Percentiles rank a stretch among this genome's conserved stretches.
Evolutionary conservation across 192 early-diverging fungal species (phyloP).

Genomic region (Rhizophagus prolifer): DNA sequence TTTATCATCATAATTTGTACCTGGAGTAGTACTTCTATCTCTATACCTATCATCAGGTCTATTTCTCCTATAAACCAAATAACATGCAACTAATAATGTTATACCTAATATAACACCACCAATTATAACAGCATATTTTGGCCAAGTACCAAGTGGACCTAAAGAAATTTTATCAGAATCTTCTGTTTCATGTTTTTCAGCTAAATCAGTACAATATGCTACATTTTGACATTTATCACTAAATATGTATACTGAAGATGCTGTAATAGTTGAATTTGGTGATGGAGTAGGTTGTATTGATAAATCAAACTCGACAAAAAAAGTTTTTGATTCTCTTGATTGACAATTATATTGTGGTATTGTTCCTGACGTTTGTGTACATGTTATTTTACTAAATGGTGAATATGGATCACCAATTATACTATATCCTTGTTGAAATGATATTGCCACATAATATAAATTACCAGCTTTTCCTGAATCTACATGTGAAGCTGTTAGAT

Average conservation of each 20-base stretch:
- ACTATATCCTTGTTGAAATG: not conserved
- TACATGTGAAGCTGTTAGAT: constrained; percentile 12
- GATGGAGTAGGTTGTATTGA: not conserved
- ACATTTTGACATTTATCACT: constrained; percentile 8
- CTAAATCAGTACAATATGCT: not conserved
- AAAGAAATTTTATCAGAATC: not conserved
- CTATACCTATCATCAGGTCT: not conserved
- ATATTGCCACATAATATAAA: not conserved
- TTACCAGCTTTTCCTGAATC: not conserved
- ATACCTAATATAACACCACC: not conserved
- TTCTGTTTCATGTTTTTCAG: not conserved
- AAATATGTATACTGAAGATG: not conserved
- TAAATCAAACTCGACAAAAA: not conserved
- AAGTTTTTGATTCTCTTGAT: not conserved
- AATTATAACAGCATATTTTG: constrained; percentile 7
- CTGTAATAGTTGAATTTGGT: not conserved
- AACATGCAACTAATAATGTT: not conserved
- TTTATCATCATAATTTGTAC: not conserved
- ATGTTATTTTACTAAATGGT: not conserved
- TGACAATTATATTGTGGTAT: not conserved
- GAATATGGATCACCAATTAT: not conserved
- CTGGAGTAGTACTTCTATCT: not conserved
- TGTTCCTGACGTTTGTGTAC: not conserved
- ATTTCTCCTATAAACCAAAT: constrained; percentile 13
- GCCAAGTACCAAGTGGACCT: constrained; percentile 19